These are phyloP conservation scores for Aspergillus tamarii DNA, from an alignment of 2,329 filamentous ascomycete species.

Conservation along the genomic window DNA sequence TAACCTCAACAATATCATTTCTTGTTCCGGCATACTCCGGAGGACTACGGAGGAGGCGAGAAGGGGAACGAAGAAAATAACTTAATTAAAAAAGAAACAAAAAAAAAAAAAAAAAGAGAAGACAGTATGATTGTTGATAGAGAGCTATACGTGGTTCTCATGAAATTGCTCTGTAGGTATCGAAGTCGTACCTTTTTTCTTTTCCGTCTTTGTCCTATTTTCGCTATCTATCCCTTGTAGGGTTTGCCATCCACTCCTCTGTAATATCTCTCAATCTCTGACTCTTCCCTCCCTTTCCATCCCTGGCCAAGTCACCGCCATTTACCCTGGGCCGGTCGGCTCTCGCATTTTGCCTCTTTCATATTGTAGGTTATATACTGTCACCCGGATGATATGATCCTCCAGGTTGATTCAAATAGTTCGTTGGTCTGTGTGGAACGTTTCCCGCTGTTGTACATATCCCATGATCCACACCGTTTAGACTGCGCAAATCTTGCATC, in stretches of 20 bases:
- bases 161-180: background rate
- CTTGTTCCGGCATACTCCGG: constrained; percentile 3
- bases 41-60: too few relatives aligned
- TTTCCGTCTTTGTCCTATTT: too few relatives aligned
- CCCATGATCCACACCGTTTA: constrained; percentile 25
- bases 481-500: constrained; percentile 25
- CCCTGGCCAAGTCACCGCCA: constrained; percentile 14
- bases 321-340: background rate
- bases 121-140: too few relatives aligned
- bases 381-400: background rate
- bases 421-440: constrained; percentile 19
- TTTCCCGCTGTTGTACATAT: constrained; percentile 21
- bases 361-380: background rate
- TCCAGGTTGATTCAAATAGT: background rate
- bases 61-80: too few relatives aligned
- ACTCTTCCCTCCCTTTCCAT: background rate
- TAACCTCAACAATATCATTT: background rate
- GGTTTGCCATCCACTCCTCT: background rate
- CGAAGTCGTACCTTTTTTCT: background rate
- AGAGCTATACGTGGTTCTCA: background rate
- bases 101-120: background rate
- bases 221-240: background rate
- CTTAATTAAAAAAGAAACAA: background rate
- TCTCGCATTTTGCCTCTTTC: too few relatives aligned
- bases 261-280: background rate